Evolutionary conservation across 768 basidiomycete genomes (phyloP).

Genomic region (Trametes villosa): DNA sequence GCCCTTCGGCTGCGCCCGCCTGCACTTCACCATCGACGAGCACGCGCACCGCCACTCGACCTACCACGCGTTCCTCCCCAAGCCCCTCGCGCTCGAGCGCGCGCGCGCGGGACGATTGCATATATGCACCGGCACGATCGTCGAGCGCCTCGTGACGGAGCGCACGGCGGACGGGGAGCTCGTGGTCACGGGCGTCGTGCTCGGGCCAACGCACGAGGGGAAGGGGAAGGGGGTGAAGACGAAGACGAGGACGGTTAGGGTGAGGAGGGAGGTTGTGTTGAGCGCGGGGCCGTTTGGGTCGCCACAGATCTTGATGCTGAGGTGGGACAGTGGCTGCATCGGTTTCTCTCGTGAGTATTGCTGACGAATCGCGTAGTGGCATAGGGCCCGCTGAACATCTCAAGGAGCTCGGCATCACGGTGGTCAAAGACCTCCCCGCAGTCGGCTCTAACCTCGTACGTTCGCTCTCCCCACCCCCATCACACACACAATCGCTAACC

Average conservation of each 20-base stretch:
- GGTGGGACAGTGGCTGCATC: slow-evolving; percentile 11
- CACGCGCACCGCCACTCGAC: slow-evolving; percentile 24
- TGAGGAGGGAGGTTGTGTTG: slow-evolving; percentile 29
- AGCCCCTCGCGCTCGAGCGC: slow-evolving; percentile 12
- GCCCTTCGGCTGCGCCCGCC: slow-evolving; percentile 23
- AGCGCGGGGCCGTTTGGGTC: slow-evolving; percentile 33
- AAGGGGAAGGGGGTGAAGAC: not conserved
- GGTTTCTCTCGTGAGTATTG: not conserved
- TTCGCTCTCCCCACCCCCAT: not conserved
- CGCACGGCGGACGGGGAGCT: not conserved
- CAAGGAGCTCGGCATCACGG: slow-evolving; percentile 25
- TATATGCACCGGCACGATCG: slow-evolving; percentile 28
- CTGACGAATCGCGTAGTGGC: slow-evolving; percentile 18
- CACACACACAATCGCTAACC: not conserved
- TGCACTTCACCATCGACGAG: slow-evolving; percentile 31
- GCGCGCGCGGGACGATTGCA: slow-evolving; percentile 17
- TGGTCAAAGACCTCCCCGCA: slow-evolving; percentile 29
- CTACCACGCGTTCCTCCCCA: slow-evolving; percentile 28
- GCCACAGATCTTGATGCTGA: slow-evolving; percentile 46
- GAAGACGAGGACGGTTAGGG: slow-evolving; percentile 9
- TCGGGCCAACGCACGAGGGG: slow-evolving; percentile 4
- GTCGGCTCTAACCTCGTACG: slow-evolving; percentile 34
- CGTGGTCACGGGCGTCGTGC: slow-evolving; percentile 17
- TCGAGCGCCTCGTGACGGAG: slow-evolving; percentile 21
- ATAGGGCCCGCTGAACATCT: slow-evolving; percentile 32